Evolutionary conservation across 306 rosid species (phyloP).

Genomic region (Malus sieversii): DNA sequence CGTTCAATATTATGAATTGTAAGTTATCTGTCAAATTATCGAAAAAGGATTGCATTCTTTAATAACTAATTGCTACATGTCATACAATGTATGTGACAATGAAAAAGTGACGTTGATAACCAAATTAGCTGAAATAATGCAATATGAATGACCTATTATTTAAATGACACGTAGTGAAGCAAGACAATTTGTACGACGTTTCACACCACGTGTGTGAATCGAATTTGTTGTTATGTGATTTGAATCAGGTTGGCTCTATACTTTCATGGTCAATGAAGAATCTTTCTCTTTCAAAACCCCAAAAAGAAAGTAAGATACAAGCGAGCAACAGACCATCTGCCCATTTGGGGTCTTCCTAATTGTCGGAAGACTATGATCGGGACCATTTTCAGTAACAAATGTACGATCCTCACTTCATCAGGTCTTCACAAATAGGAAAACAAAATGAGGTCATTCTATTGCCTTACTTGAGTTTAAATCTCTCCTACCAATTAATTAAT

Average conservation of each 20-base stretch:
- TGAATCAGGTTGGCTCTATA: neutral
- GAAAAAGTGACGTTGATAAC: too few species aligned
- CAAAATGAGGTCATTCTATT: neutral
- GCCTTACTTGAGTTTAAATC: neutral
- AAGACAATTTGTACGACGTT: neutral
- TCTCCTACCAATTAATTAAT: too few species aligned
- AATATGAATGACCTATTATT: too few species aligned
- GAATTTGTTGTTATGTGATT: neutral
- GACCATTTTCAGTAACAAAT: neutral
- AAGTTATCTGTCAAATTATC: too few species aligned
- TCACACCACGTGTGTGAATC: constrained; percentile 21
- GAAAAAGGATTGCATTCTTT: too few species aligned
- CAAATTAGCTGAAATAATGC: too few species aligned
- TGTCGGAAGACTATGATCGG: neutral
- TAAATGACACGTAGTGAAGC: neutral
- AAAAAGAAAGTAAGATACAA: neutral
- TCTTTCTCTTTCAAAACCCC: neutral
- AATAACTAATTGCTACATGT: neutral
- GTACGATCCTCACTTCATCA: neutral
- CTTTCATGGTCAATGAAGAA: neutral
- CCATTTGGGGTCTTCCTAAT: neutral
- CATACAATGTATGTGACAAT: neutral
- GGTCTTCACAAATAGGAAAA: neutral
- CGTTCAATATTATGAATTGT: too few species aligned
- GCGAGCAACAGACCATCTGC: neutral